These are phyloP conservation scores for Hortaea sp. DNA, from an alignment of 2,329 filamentous ascomycete genomes.

Conservation along the genomic window DNA sequence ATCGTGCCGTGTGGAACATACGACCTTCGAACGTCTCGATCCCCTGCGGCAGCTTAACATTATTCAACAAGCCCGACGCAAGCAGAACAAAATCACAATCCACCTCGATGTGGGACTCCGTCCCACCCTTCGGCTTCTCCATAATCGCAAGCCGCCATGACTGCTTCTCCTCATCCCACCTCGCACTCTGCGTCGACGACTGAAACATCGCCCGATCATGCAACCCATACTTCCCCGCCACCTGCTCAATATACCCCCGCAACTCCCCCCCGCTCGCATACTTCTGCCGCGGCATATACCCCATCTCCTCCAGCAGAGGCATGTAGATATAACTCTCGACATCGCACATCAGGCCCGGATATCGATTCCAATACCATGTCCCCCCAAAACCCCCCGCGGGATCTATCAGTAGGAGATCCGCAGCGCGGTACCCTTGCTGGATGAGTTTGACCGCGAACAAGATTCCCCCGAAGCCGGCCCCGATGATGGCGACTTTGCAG, in stretches of 20 bases:
- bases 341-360: slow-evolving; percentile 43
- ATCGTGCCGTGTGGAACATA: slow-evolving; percentile 35
- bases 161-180: slow-evolving; percentile 37
- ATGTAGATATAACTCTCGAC: slow-evolving; percentile 52
- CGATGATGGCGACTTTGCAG: slow-evolving; percentile 19
- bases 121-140: slow-evolving; percentile 20
- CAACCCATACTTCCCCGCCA: slow-evolving; percentile 37
- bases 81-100: slow-evolving; percentile 31
- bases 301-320: slow-evolving; percentile 50
- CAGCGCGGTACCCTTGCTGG: slow-evolving; percentile 25
- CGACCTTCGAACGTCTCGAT: slow-evolving; percentile 30
- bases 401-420: slow-evolving; percentile 34
- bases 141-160: slow-evolving; percentile 25
- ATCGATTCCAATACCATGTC: slow-evolving; percentile 26
- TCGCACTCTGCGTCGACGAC: slow-evolving; percentile 31
- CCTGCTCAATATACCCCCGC: slow-evolving; percentile 34
- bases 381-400: slow-evolving; percentile 40
- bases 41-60: slow-evolving; percentile 37
- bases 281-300: slow-evolving; percentile 45
- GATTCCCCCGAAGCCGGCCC: slow-evolving; percentile 37
- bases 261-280: slow-evolving; percentile 39
- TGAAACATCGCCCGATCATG: slow-evolving; percentile 37
- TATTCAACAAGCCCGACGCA: slow-evolving; percentile 29
- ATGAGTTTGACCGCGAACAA: slow-evolving; percentile 32
- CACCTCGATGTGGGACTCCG: slow-evolving; percentile 16